Evolutionary conservation across 345 rosid genomes (phyloP).

Genomic region (Dimocarpus longan): DNA sequence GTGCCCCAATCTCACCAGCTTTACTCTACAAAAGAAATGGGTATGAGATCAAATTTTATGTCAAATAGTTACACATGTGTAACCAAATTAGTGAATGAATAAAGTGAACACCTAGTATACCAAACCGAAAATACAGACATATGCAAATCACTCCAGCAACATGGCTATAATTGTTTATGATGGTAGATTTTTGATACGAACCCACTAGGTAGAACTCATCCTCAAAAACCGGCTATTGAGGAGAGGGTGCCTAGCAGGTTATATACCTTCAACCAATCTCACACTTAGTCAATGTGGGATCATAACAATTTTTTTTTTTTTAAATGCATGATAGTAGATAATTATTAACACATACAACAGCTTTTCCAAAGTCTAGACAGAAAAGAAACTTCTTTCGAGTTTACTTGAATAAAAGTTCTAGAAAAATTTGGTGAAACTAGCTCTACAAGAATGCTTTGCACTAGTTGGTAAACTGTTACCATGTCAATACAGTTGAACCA

Average conservation of each 20-base stretch:
- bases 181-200: neutral
- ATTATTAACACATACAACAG: neutral
- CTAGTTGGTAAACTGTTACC: neutral
- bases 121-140: neutral
- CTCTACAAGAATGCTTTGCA: neutral
- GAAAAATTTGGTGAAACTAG: conserved; percentile 2
- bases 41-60: neutral
- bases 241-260: too few relatives aligned
- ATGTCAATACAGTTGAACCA: neutral
- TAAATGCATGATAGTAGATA: too few relatives aligned
- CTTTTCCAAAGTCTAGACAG: neutral
- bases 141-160: neutral
- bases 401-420: neutral
- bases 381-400: neutral
- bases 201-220: too few relatives aligned
- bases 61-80: neutral
- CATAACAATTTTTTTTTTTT: too few relatives aligned
- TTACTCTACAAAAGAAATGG: conserved; percentile 45
- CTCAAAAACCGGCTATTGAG: too few relatives aligned
- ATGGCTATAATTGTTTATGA: neutral
- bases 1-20: conserved; percentile 93
- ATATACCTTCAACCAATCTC: too few relatives aligned
- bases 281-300: too few relatives aligned
- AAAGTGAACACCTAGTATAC: neutral
- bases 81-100: neutral